These are phyloP conservation scores for Sodiomyces alkalinus DNA, from an alignment of 2,329 filamentous ascomycete genomes.

Conservation along the genomic window DNA sequence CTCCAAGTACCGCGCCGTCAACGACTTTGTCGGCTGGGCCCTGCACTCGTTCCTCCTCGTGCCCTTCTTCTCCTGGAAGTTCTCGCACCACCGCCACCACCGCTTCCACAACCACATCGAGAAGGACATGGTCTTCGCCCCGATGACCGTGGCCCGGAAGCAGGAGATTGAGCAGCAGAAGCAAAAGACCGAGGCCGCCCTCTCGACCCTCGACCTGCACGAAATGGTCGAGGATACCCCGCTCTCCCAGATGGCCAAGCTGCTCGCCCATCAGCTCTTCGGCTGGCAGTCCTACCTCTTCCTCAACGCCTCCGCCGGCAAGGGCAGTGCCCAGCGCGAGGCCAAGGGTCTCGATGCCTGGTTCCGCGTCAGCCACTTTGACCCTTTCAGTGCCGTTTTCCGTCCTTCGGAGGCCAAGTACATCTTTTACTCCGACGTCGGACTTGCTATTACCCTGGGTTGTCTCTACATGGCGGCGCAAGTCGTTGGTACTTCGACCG, in stretches of 20 bases:
- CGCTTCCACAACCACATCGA: slow-evolving; percentile 52
- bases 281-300: slow-evolving; percentile 52
- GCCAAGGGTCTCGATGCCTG: slow-evolving; percentile 16
- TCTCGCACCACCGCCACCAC: slow-evolving; percentile 55
- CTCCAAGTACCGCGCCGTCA: slow-evolving; percentile 38
- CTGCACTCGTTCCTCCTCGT: slow-evolving; percentile 52
- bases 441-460: slow-evolving; percentile 33
- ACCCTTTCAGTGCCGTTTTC: slow-evolving; percentile 46
- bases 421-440: slow-evolving; percentile 45
- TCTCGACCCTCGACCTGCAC: slow-evolving; percentile 24
- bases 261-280: slow-evolving; percentile 46
- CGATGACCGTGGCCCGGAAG: slow-evolving; percentile 20
- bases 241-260: slow-evolving; percentile 33
- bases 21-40: slow-evolving; percentile 46
- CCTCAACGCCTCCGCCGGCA: slow-evolving; percentile 38
- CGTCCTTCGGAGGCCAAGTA: slow-evolving; percentile 38
- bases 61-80: slow-evolving; percentile 61
- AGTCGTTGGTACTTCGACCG: slow-evolving; percentile 38
- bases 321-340: slow-evolving; percentile 29
- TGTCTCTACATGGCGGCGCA: slow-evolving; percentile 36
- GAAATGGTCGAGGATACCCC: slow-evolving; percentile 51
- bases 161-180: background rate
- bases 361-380: slow-evolving; percentile 40
- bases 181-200: slow-evolving; percentile 13
- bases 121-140: slow-evolving; percentile 52